Conservation (phyloP, 192 early-diverging fungal species). For the Backusella morwellensis region DNA sequence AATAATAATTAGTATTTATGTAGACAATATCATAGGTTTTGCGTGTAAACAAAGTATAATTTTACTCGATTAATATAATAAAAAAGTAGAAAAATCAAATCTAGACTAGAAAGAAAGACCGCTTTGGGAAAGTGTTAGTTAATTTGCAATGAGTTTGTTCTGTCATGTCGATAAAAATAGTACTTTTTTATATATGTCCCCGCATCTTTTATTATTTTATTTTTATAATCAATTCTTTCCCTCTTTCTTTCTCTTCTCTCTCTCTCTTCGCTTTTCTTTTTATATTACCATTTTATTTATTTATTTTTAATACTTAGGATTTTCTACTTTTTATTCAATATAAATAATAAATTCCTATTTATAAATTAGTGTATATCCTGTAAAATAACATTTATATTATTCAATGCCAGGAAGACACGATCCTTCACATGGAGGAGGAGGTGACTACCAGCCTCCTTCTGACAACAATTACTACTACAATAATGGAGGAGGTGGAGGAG, state of each 20-base stretch:
- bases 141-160: background rate
- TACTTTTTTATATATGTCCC: background rate
- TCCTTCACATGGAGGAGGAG: background rate
- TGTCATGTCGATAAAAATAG: background rate
- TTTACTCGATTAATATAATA: background rate
- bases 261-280: background rate
- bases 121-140: conserved; percentile 5
- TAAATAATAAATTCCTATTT: conserved; percentile 4
- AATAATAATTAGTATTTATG: background rate
- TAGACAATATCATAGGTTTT: background rate
- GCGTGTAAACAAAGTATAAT: background rate
- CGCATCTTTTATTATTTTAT: background rate
- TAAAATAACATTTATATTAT: background rate
- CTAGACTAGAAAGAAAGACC: conserved; percentile 9
- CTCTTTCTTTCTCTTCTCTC: background rate
- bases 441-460: background rate
- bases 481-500: background rate
- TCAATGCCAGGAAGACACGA: conserved; percentile 7
- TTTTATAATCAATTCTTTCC: background rate
- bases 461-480: conserved; percentile 14
- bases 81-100: conserved; percentile 2
- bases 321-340: background rate
- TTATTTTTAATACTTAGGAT: conserved; percentile 1
- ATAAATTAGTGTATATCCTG: background rate
- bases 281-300: background rate